phyloP scores from a whole-genome alignment of 768 basidiomycete genomes.

The Imleria badia region DNA sequence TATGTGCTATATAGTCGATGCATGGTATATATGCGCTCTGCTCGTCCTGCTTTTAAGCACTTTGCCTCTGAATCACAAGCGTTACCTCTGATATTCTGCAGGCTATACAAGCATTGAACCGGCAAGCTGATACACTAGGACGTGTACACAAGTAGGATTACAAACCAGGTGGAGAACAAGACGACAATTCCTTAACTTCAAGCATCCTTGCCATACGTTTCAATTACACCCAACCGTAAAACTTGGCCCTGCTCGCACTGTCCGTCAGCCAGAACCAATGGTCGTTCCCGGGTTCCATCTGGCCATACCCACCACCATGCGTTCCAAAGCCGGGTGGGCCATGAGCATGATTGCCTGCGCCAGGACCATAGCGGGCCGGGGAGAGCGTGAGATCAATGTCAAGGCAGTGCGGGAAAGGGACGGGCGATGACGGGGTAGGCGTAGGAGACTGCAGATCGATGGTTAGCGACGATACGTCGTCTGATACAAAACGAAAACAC shows the following conservation, averaged over 20 bases:
- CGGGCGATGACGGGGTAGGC: conserved; percentile 7
- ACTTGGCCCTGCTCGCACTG: conserved; percentile 10
- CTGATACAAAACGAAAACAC: conserved; percentile 17
- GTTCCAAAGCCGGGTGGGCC: conserved; percentile 15
- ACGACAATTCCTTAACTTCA: not conserved
- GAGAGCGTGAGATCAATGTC: conserved; percentile 14
- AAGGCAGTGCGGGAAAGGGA: conserved; percentile 4
- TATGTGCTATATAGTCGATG: not conserved
- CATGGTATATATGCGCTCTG: too few species aligned
- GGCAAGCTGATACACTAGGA: not conserved
- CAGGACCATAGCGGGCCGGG: conserved; percentile 11
- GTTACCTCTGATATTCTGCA: too few species aligned
- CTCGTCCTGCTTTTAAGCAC: not conserved
- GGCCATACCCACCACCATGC: conserved; percentile 16
- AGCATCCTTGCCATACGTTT: too few species aligned
- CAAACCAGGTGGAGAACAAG: not conserved
- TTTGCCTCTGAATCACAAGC: too few species aligned
- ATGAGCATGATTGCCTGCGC: conserved; percentile 14
- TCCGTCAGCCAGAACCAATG: conserved; percentile 26
- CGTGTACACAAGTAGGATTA: not conserved
- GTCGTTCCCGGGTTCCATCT: conserved; percentile 17
- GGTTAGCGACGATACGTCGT: not conserved
- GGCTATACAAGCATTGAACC: not conserved
- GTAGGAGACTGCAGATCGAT: conserved; percentile 9
- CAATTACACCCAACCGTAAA: not conserved